Base-by-base conservation (phyloP, 2,329 filamentous ascomycete species). In the Albophoma yamanashiensis region DNA sequence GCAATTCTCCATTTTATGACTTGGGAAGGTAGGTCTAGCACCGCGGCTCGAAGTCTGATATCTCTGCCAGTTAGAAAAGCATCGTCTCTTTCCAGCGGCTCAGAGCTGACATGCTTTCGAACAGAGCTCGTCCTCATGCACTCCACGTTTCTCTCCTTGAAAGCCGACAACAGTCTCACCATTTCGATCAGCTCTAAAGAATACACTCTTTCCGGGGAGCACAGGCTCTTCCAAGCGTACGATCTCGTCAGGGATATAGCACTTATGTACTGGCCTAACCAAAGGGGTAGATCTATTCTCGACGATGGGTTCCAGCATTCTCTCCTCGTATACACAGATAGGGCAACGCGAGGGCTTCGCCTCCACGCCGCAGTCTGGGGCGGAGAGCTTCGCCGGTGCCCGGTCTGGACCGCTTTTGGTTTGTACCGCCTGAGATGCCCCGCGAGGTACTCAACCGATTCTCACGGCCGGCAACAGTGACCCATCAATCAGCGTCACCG, bases 351-450 rank as follows among this genome's bases (percentile, higher is more conserved):
- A 12, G 79, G 78, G 2, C 60, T 82, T 2, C 79, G 84, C 15
- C 77, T 87, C 0, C 82, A 85, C 56, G 81, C 82, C 15, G 76
- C 80, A 1, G 78, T 83, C 0, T 79, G 76, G 74, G 78, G 80
- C n/a, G 83, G 82, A 2, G 77, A 80, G 58, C 67, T 85, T 57
- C 75, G 73, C 38, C 74, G 74, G 57, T 84, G 82, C 64, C 84
- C 84, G 1, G 77, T 87, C 11, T 87, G 84, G 84, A 87, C 84
- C 2, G 83, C 84, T 2, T 87, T 87, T 65, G 73, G 83, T 85
- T 73, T 34, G 78, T 63, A n/a, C 20, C 36, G 22, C 34, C 45
- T 36, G 20, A 15, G 14, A 34, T 3, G 20, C 47, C 50, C 50
- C 4, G 8, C 20, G 7, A 12, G 31, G 3, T 36, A 5, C 22